These are phyloP conservation scores for Chenopodium album DNA, from an alignment of 148 eudicot genomes.

Conservation along the genomic window DNA sequence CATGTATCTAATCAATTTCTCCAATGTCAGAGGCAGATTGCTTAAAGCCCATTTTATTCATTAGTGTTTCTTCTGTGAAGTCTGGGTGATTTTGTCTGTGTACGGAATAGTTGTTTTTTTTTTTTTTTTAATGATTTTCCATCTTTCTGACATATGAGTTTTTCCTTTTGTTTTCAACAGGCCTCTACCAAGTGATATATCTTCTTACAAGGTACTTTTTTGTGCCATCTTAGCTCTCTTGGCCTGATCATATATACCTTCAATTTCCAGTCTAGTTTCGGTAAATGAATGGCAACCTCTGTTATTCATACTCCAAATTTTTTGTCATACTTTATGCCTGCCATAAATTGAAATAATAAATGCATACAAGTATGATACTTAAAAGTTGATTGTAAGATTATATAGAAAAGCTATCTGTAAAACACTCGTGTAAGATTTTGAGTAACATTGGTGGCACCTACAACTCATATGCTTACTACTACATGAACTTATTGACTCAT, in stretches of 20 bases:
- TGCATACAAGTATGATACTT: not conserved
- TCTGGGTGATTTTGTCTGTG: not conserved
- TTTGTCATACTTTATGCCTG: not conserved
- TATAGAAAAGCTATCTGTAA: not conserved
- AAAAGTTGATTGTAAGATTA: not conserved
- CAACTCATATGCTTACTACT: constrained; percentile 4
- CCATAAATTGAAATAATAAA: too few species aligned
- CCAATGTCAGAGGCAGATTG: not conserved
- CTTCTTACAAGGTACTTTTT: constrained; percentile 83
- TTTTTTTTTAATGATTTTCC: not conserved
- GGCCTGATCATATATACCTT: not conserved
- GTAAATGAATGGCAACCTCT: not conserved
- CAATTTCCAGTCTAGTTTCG: not conserved
- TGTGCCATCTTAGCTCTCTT: not conserved
- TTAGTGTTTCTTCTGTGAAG: not conserved
- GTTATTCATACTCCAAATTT: not conserved
- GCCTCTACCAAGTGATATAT: constrained; percentile 82
- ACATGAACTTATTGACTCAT: constrained; percentile 32
- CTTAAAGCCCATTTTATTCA: not conserved
- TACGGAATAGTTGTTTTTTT: not conserved
- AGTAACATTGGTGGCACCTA: constrained; percentile 1
- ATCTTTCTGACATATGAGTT: constrained; percentile 17
- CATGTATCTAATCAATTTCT: not conserved
- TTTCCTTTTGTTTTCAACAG: constrained; percentile 35
- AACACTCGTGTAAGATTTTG: not conserved